Evolutionary conservation across 257 asterid species (phyloP).

Genomic region (Coffea canephora): DNA sequence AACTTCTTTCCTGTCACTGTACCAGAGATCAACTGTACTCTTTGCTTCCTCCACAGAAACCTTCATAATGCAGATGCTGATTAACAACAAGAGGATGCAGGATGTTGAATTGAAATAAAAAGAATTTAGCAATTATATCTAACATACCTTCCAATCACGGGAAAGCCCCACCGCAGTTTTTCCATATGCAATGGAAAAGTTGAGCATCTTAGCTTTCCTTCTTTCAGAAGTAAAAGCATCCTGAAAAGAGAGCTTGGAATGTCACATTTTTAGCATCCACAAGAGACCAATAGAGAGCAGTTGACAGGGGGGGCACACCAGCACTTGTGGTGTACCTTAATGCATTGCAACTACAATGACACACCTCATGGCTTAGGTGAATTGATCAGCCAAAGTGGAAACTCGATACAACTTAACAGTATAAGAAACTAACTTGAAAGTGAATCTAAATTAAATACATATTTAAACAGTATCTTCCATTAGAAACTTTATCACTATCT

Average conservation of each 20-base stretch:
- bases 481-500: background rate
- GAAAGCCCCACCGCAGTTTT: conserved; percentile 86
- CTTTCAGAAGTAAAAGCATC: conserved; percentile 96
- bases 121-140: background rate
- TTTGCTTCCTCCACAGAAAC: conserved; percentile 92
- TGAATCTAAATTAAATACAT: background rate
- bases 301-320: background rate
- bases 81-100: conserved; percentile 15
- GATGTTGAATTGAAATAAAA: conserved; percentile 11
- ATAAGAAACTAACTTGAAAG: background rate
- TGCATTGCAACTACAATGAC: background rate
- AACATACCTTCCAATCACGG: conserved; percentile 89
- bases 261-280: background rate
- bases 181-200: conserved; percentile 96
- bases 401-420: background rate
- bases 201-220: conserved; percentile 99
- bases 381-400: background rate
- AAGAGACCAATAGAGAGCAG: background rate
- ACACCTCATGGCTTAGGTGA: background rate
- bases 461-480: background rate
- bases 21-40: conserved; percentile 91
- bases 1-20: conserved; percentile 91
- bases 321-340: background rate
- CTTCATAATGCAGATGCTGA: conserved; percentile 38
- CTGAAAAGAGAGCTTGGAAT: conserved; percentile 31